A percentile compares a stretch with the other conserved stretches of the same genome.
phyloP scores from a whole-genome alignment of 345 rosid species.

The Aquilaria malaccensis region DNA sequence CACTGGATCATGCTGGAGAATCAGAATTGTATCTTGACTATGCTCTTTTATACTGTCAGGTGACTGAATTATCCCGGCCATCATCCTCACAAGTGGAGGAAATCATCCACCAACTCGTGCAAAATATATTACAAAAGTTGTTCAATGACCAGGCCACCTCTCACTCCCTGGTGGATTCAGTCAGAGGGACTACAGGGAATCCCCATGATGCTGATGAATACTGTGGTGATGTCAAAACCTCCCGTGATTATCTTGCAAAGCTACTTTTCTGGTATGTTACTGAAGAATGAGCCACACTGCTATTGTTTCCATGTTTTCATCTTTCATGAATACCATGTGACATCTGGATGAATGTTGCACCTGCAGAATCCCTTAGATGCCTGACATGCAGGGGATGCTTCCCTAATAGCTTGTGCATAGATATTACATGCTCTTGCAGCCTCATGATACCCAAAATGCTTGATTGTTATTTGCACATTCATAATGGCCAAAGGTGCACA shows the following conservation, averaged over 20 bases:
- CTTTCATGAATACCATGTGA: too few species aligned
- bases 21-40: constrained; percentile 5
- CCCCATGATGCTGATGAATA: constrained; percentile 28
- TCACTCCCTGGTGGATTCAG: constrained; percentile 26
- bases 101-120: constrained; percentile 77
- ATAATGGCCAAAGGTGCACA: too few species aligned
- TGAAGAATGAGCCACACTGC: not conserved
- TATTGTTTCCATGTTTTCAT: too few species aligned
- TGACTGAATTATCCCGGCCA: constrained; percentile 67
- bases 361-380: too few species aligned
- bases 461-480: too few species aligned
- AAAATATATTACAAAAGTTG: constrained; percentile 41
- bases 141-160: constrained; percentile 38
- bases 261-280: constrained; percentile 77
- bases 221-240: constrained; percentile 43
- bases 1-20: not conserved
- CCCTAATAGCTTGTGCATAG: too few species aligned
- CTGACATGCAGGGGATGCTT: too few species aligned
- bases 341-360: too few species aligned
- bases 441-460: too few species aligned
- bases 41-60: constrained; percentile 28
- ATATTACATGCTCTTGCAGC: too few species aligned
- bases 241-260: constrained; percentile 88
- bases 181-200: constrained; percentile 18
- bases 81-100: constrained; percentile 87